Percentiles rank a stretch among this genome's conserved stretches.
Evolutionary conservation across 176 grass and related monocot species (phyloP).

Genomic region (Oropetium thomaeum): DNA sequence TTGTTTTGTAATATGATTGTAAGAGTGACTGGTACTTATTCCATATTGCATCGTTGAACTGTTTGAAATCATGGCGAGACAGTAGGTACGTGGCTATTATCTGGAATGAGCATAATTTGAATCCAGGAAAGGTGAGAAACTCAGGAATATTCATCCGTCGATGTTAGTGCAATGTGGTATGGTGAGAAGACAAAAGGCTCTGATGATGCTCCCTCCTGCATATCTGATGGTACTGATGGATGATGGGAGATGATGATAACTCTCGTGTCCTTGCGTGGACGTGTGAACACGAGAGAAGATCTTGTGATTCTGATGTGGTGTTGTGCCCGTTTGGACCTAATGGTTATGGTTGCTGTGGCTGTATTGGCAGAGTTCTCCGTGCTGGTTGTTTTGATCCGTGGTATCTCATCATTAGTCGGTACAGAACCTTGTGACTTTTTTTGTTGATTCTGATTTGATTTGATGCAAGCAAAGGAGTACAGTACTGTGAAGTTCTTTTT

Average conservation of each 20-base stretch:
- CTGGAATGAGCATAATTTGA: constrained; percentile 11
- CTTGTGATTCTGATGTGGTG: not conserved
- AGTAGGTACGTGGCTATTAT: constrained; percentile 22
- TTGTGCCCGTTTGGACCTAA: no score
- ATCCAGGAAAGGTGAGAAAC: constrained; percentile 17
- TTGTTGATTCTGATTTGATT: constrained; percentile 12
- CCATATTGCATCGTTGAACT: constrained; percentile 3
- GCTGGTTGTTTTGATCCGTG: constrained; percentile 13
- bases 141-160: not conserved
- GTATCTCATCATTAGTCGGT: constrained; percentile 41
- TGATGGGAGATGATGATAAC: not conserved
- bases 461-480: not conserved
- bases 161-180: not conserved
- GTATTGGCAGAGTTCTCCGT: not conserved
- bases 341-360: no score
- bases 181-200: not conserved
- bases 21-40: constrained; percentile 15
- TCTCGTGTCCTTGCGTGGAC: not conserved
- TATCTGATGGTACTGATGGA: not conserved
- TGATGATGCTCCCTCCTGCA: not conserved
- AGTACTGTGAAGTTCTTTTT: not conserved
- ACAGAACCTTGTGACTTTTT: not conserved
- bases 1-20: constrained; percentile 22
- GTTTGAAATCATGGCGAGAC: not conserved
- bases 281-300: not conserved